Evolutionary conservation across 805 yeast species (phyloP), one percentile per base, ranked within the genome.

Genomic region (Candida loeiensis): DNA sequence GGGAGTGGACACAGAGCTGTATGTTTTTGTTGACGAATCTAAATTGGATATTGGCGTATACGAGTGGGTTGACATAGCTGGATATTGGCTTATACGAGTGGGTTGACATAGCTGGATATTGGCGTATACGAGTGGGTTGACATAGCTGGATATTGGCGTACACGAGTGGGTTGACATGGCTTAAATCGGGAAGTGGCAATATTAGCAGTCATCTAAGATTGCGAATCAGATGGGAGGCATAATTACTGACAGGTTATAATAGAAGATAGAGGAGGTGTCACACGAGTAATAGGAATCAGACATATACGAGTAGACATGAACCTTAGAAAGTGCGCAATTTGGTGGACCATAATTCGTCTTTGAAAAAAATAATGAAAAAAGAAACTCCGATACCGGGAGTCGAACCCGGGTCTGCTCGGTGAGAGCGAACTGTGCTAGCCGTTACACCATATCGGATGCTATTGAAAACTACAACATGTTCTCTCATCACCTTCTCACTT

Each of bases 1-100:
- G 79, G 33, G 87, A 84, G 45, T 90, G 98, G 98, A 87, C 96
- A 0, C 77, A 82, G 18, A 91, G 95, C 1, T 89, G 96, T 62
- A 83, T 85, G 51, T 85, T 80, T 54, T 66, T 91, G 9, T 63
- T 90, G 35, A 85, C 93, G 0, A 79, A 91, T 45, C 44, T 69
- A 21, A 88, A 87, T 54, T 91, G 96, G 95, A 72, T 91, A 6
- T 63, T 90, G 40, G 82, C 90, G 3, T 88, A 81, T 55, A 77
- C 87, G 2, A 73, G 82, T 44, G 68, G 19, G 3, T 37, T 37
- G 17, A 37, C 35, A 7, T 37, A 24, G 31, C n/a, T 21, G 6
- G 6, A 21, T 6, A 6, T 6, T 21, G 9, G 24, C 9, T 21
- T 21, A 21, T 53, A 28, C 8, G 18, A 16, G 16, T 13, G 5